Evolutionary conservation across 768 basidiomycete species (phyloP).

Genomic region (Goffeauzyma gilvescens): DNA sequence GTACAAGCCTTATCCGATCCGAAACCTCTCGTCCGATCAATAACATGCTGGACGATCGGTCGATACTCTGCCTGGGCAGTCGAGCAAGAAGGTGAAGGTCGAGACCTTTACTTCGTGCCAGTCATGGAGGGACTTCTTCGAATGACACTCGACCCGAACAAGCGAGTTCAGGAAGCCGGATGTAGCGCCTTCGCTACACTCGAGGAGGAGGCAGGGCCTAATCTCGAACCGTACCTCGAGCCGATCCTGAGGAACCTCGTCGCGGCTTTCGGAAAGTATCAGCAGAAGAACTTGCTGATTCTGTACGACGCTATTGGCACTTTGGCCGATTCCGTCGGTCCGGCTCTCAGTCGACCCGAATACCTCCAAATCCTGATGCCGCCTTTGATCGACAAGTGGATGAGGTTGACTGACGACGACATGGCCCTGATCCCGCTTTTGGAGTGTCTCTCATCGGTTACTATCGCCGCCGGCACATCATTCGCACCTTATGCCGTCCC

Average conservation of each 20-base stretch:
- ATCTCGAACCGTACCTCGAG: conserved; percentile 80
- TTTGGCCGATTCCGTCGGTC: conserved; percentile 83
- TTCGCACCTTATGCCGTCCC: conserved; percentile 77
- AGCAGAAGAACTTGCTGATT: conserved; percentile 97
- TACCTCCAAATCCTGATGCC: conserved; percentile 96
- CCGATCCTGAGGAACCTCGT: conserved; percentile 88
- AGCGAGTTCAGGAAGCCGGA: conserved; percentile 96
- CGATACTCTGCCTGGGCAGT: conserved; percentile 94
- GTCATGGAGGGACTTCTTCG: conserved; percentile 95
- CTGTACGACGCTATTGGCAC: conserved; percentile 98
- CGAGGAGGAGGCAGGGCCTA: conserved; percentile 84
- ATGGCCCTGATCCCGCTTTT: conserved; percentile 82
- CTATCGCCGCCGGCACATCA: conserved; percentile 78
- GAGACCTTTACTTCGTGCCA: conserved; percentile 75
- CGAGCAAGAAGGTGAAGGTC: conserved; percentile 55
- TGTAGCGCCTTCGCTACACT: conserved; percentile 97
- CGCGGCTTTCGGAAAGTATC: conserved; percentile 91
- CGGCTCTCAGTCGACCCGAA: conserved; percentile 61
- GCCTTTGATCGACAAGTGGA: conserved; percentile 72
- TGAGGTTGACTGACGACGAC: conserved; percentile 74
- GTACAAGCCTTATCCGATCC: conserved; percentile 75
- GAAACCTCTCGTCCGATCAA: conserved; percentile 94
- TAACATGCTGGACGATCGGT: conserved; percentile 98
- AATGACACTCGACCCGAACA: conserved; percentile 95
- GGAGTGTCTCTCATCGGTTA: conserved; percentile 95